Evolutionary conservation across 768 basidiomycete genomes (phyloP), one percentile per base, ranked within the genome.

Genomic region (Psilocybe subaeruginosa): DNA sequence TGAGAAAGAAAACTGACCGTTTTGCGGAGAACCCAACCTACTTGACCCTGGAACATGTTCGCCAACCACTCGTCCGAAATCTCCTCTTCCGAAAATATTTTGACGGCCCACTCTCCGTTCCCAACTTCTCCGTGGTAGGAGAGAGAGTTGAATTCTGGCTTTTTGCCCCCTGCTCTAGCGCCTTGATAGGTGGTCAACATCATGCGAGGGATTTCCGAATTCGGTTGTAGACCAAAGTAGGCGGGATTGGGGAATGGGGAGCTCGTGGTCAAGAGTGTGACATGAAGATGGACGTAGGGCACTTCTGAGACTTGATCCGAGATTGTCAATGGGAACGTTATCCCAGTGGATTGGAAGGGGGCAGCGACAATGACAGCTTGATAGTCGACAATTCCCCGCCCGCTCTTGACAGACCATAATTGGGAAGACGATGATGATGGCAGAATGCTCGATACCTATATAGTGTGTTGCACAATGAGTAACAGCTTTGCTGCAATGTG

Each of bases 211-310:
- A 87, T 75, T 30, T 70, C 70, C 3, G 77, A 70, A 23, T 75
- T 72, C 0, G 77, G 49, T 1, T 78, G 62, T 35, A 91, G 77
- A 50, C 80, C 82, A 72, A 98, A 95, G 74, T 93, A 94, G 2
- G 77, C 74, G 0, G 92, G 77, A 63, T 86, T 82, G 7, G 90
- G 78, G 8, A 72, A 74, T 3, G 87, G 74, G 2, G 87, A 78
- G 9, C 87, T 87, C 1, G 97, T 98, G n/a, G 88, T 83, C 41
- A 99, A 79, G 19, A 95, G 82, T 8, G 97, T 97, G 54, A 97
- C 95, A 70, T 96, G 92, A 2, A 98, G 85, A 64, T 83, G 85
- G 50, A 94, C 82, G 70, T 97, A 97, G 19, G 88, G 86, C 64
- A 92, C 90, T 39, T 78, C 68, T 2, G 89, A 88, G 33, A 95